phyloP scores from a whole-genome alignment of 768 basidiomycete species.

The Terana coerulea region DNA sequence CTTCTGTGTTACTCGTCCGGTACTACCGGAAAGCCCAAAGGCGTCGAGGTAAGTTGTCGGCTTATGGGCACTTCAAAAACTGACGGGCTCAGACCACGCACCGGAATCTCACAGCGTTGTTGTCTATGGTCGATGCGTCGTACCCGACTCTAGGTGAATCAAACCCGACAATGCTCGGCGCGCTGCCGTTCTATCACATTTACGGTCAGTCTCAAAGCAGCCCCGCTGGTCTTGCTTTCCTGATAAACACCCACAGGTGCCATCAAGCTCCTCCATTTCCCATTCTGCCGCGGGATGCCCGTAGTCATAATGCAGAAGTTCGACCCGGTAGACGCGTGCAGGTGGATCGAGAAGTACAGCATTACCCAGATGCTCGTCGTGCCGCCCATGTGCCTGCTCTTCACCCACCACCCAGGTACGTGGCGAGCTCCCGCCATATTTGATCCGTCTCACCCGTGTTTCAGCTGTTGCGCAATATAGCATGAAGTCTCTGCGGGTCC shows the following conservation, averaged over 20 bases:
- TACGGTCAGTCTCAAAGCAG: constrained; percentile 35
- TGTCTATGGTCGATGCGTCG: constrained; percentile 43
- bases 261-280: constrained; percentile 59
- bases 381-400: constrained; percentile 79
- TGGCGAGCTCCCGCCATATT: background rate
- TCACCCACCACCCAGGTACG: constrained; percentile 67
- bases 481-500: constrained; percentile 48
- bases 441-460: background rate
- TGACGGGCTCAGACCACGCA: constrained; percentile 46
- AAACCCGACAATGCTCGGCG: constrained; percentile 52
- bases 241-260: constrained; percentile 39
- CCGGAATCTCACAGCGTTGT: constrained; percentile 59
- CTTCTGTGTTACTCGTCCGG: constrained; percentile 66
- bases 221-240: too few relatives aligned
- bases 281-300: constrained; percentile 46
- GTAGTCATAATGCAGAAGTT: constrained; percentile 64
- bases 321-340: constrained; percentile 65
- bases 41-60: constrained; percentile 42
- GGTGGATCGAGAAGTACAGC: constrained; percentile 60
- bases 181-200: constrained; percentile 60
- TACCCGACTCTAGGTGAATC: constrained; percentile 39
- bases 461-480: constrained; percentile 65
- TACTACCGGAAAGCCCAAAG: constrained; percentile 79
- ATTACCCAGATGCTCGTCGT: constrained; percentile 60
- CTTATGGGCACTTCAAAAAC: background rate